A percentile compares a stretch with the other conserved stretches of the same genome.
phyloP scores from a whole-genome alignment of 495 filamentous ascomycete genomes.

The Niebla homalea region DNA sequence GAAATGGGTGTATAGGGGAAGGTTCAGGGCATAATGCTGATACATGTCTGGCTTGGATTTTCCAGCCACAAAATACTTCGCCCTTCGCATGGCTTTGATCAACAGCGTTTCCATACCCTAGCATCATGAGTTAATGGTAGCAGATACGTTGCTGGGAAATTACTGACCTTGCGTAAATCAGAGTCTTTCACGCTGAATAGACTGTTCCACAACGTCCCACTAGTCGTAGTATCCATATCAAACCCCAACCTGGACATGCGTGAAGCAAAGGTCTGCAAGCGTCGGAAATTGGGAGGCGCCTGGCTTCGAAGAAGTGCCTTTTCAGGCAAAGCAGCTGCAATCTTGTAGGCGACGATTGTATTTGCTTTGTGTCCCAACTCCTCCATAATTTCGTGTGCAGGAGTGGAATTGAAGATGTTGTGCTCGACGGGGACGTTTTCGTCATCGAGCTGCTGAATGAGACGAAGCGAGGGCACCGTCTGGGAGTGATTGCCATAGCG shows the following conservation, averaged over 20 bases:
- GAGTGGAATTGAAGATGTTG: slow-evolving; percentile 87
- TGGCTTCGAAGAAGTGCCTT: slow-evolving; percentile 88
- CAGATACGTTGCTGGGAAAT: background rate
- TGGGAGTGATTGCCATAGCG: slow-evolving; percentile 66
- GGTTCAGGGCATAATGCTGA: slow-evolving; percentile 81
- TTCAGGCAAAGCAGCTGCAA: slow-evolving; percentile 66
- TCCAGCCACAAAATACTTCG: slow-evolving; percentile 81
- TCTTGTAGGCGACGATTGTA: slow-evolving; percentile 71
- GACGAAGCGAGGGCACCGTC: slow-evolving; percentile 69
- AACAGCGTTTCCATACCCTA: slow-evolving; percentile 91
- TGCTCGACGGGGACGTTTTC: slow-evolving; percentile 93
- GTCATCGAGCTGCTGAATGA: slow-evolving; percentile 90
- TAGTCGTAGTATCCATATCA: slow-evolving; percentile 77
- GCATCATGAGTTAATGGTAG: slow-evolving; percentile 8
- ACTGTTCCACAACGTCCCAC: slow-evolving; percentile 80
- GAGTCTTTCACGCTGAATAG: slow-evolving; percentile 79
- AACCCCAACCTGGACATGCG: slow-evolving; percentile 85
- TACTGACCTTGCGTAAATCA: slow-evolving; percentile 63
- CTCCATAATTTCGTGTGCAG: slow-evolving; percentile 85
- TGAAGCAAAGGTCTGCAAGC: slow-evolving; percentile 79
- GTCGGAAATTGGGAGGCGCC: slow-evolving; percentile 68
- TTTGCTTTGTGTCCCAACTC: slow-evolving; percentile 89
- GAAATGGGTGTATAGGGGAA: slow-evolving; percentile 94
- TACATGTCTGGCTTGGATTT: slow-evolving; percentile 59
- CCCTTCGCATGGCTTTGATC: slow-evolving; percentile 85